Evolutionary conservation across 192 early-diverging fungal species (phyloP), one percentile per base, ranked within the genome.

Genomic region (Backusella mclennaniae): DNA sequence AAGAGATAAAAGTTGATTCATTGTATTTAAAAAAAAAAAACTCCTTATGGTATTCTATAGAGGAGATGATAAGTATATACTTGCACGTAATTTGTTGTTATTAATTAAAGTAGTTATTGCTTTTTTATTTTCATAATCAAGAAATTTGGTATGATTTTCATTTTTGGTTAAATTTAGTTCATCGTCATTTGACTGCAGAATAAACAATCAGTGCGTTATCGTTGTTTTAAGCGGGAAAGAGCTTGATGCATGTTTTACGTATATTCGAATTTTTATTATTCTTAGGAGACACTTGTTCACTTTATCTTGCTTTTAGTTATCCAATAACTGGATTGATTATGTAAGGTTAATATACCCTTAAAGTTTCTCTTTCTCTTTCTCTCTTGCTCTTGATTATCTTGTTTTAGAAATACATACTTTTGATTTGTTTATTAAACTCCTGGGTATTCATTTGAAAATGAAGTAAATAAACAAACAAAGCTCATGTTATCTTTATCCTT

Each of bases 131-230:
- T 63, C 26, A 63, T 29, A 8, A 63, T 44, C 3, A 63, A 63
- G 7, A 29, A 3, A 63, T 63, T 63, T 63, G 21, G 21, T 63
- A 63, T 63, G 26, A 63, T 63, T 63, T 29, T 63, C 4, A 29
- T 63, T 63, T 63, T 63, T 63, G 56, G 56, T 63, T 63, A 63
- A 63, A 63, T 63, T 63, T 63, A 11, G 26, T 29, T 12, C 21
- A 63, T 63, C 56, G 23, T 63, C 56, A 63, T 12, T 63, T 63
- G 56, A 63, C 26, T 63, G 23, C 56, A 63, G 7, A 63, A 26
- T 29, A 63, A 63, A 63, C 56, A 63, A 63, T 63, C 56, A 63
- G 56, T 63, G 56, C 56, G 56, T 29, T 63, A 63, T 63, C 56
- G 21, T 14, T 14, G 23, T 49, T 49, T n/a, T 49, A 63, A 63